Conservation (phyloP, 73 alveolate genomes). For the Symbiodinium natans region DNA sequence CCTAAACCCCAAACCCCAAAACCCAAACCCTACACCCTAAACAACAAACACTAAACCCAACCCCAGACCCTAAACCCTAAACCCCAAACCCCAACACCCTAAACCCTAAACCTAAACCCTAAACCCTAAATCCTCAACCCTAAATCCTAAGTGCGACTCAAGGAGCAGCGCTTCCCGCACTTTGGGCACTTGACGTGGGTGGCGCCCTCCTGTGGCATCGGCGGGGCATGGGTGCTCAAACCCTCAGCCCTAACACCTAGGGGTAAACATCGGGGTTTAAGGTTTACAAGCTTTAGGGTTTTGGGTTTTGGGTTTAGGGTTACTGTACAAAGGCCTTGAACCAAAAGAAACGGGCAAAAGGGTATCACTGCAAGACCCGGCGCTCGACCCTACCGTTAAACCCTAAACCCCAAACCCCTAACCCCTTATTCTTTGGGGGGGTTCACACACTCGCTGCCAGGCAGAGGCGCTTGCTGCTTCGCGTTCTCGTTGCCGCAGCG, state of each 20-base stretch:
- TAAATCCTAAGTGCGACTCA: background rate
- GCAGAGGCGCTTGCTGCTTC: background rate
- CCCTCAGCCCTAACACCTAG: too few species aligned
- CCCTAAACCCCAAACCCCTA: background rate
- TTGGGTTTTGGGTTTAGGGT: too few species aligned
- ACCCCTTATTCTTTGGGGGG: background rate
- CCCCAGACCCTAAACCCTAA: background rate
- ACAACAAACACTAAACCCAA: too few species aligned
- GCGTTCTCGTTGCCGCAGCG: conserved; percentile 8
- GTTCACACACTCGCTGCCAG: too few species aligned
- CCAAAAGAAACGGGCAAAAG: too few species aligned
- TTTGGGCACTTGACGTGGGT: conserved; percentile 82
- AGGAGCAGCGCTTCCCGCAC: conserved; percentile 55
- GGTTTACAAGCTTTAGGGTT: background rate
- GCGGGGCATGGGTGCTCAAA: background rate
- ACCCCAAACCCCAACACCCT: background rate
- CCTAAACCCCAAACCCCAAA: too few species aligned
- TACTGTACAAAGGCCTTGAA: too few species aligned
- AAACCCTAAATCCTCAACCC: background rate
- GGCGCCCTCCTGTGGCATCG: conserved; percentile 38
- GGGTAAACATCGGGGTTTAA: background rate
- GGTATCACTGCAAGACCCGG: too few species aligned
- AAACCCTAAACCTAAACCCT: background rate
- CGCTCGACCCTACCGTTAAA: too few species aligned
- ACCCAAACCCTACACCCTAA: too few species aligned